phyloP scores from a whole-genome alignment of 495 filamentous ascomycete species.

The Penicillium angulare region DNA sequence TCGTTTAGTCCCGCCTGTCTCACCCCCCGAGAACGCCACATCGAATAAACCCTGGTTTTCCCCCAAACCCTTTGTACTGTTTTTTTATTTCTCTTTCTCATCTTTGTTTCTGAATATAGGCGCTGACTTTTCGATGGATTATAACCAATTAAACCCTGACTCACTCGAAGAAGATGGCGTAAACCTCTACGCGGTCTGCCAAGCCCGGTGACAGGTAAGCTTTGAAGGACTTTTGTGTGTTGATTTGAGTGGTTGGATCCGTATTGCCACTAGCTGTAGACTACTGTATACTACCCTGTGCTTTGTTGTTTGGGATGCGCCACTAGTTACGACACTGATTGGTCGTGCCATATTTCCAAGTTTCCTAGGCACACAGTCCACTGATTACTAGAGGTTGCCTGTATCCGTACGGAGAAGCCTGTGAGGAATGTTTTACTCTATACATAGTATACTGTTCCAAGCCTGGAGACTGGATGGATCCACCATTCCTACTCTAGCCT shows the following conservation, averaged over 20 bases:
- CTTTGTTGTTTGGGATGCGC: neutral
- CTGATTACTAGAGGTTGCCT: too few species aligned
- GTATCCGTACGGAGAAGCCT: too few species aligned
- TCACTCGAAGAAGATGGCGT: conserved; percentile 9
- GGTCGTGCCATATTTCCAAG: too few species aligned
- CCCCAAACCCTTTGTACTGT: neutral
- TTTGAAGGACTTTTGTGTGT: neutral
- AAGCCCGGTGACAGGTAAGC: neutral
- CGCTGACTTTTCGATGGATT: too few species aligned
- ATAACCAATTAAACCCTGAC: too few species aligned
- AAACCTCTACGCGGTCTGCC: conserved; percentile 22
- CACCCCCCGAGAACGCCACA: conserved; percentile 8
- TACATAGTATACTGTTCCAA: too few species aligned
- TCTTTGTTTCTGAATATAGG: neutral
- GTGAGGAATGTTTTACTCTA: too few species aligned
- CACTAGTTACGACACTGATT: too few species aligned
- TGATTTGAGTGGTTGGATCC: neutral
- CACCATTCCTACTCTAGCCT: neutral
- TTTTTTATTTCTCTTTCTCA: neutral
- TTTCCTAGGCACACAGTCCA: too few species aligned
- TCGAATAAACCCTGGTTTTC: neutral
- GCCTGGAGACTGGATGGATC: neutral
- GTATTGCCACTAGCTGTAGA: neutral
- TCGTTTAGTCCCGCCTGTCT: conserved; percentile 3
- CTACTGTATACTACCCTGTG: neutral